phyloP scores from a whole-genome alignment of 164 flowering plant genomes.

The Magnolia kwangsiensis region DNA sequence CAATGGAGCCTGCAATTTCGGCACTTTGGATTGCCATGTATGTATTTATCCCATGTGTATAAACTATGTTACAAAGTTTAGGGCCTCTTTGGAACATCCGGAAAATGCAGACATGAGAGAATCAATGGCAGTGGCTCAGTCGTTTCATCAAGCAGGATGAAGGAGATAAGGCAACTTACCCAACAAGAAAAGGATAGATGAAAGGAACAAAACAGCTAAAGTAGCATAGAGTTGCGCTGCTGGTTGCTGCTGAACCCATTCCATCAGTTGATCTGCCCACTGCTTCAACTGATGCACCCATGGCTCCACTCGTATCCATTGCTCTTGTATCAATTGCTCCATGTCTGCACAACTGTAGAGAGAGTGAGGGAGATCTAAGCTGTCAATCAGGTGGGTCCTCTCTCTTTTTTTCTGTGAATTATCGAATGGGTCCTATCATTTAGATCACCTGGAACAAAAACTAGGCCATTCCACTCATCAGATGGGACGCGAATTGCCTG shows the following conservation, averaged over 20 bases:
- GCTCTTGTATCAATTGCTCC: conserved; percentile 1
- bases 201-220: conserved; percentile 33
- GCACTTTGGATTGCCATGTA: no score
- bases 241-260: conserved; percentile 36
- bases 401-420: no score
- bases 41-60: no score
- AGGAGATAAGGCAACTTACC: conserved; percentile 20
- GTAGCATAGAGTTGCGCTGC: conserved; percentile 45
- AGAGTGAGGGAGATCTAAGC: neutral
- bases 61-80: neutral
- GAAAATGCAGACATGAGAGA: neutral
- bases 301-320: conserved; percentile 24
- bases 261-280: conserved; percentile 22
- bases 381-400: no score
- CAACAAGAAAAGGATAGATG: conserved; percentile 34
- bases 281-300: conserved; percentile 24
- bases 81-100: neutral
- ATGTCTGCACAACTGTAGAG: neutral
- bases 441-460: no score
- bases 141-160: neutral
- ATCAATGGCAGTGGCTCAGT: neutral
- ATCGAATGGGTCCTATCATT: no score
- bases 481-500: no score
- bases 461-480: no score
- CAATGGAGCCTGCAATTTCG: neutral